phyloP scores from a whole-genome alignment of 75 land plant genomes.

The Pinus taeda region DNA sequence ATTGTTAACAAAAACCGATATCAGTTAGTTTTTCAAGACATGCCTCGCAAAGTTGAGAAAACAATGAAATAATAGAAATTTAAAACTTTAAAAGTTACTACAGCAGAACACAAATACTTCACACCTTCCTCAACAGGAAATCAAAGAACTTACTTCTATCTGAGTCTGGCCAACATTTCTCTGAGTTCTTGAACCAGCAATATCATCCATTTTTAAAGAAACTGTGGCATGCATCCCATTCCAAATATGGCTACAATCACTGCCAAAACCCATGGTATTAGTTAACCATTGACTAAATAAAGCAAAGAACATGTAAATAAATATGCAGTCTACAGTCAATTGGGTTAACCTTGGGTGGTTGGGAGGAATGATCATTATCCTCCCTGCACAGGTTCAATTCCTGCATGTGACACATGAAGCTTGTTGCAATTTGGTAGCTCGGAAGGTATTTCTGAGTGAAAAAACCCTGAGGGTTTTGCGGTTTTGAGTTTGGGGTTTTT shows the following conservation, averaged over 20 bases:
- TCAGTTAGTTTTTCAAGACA: not conserved
- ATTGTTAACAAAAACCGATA: not conserved
- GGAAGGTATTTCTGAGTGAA: no score
- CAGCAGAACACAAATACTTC: not conserved
- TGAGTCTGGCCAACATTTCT: slow-evolving; percentile 2
- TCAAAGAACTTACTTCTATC: slow-evolving; percentile 9
- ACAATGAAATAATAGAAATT: not conserved
- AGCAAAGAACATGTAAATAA: not conserved
- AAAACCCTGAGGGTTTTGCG: no score
- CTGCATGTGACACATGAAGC: no score
- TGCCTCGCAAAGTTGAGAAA: not conserved
- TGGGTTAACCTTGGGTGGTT: no score
- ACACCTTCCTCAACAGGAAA: not conserved
- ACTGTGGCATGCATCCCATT: slow-evolving; percentile 1
- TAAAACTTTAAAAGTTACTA: not conserved
- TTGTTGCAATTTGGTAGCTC: no score
- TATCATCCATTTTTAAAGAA: not conserved
- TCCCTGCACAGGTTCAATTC: no score
- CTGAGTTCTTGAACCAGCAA: not conserved
- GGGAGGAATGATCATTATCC: no score
- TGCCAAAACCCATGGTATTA: slow-evolving; percentile 2
- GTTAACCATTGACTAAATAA: not conserved
- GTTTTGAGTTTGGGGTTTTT: no score
- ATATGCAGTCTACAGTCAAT: not conserved
- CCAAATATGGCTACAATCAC: slow-evolving; percentile 1